These are phyloP conservation scores for Lasiosphaeria hispida DNA, from an alignment of 495 filamentous ascomycete genomes.

Conservation along the genomic window DNA sequence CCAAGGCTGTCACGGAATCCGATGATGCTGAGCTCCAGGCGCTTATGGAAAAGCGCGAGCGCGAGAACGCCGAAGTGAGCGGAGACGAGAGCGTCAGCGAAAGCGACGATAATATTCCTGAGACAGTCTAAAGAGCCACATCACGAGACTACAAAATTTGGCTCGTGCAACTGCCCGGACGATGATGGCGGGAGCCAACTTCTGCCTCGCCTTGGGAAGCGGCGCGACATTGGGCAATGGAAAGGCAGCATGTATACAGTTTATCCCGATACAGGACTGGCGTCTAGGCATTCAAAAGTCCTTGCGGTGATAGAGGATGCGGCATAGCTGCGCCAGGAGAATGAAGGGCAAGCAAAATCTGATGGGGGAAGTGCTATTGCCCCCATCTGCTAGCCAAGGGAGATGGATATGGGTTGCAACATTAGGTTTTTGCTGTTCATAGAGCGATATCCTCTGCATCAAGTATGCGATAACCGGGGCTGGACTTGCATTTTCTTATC, in stretches of 20 bases:
- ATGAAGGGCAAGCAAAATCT: too few species aligned
- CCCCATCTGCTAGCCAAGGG: too few species aligned
- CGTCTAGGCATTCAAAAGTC: constrained; percentile 21
- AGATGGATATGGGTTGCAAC: too few species aligned
- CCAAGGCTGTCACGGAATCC: constrained; percentile 97
- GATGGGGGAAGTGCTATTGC: too few species aligned
- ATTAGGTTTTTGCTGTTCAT: too few species aligned
- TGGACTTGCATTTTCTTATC: background rate
- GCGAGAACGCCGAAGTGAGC: constrained; percentile 94
- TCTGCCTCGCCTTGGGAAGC: too few species aligned
- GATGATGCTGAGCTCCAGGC: constrained; percentile 96
- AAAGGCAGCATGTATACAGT: background rate
- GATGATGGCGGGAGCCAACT: too few species aligned
- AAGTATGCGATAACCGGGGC: constrained; percentile 4
- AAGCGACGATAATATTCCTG: constrained; percentile 73
- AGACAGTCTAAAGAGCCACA: constrained; percentile 36
- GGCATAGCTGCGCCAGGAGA: too few species aligned
- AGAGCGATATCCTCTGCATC: too few species aligned
- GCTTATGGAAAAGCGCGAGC: constrained; percentile 97
- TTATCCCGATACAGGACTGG: constrained; percentile 12
- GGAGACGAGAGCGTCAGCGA: constrained; percentile 93
- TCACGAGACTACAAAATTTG: background rate
- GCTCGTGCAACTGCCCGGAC: background rate
- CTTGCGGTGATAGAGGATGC: constrained; percentile 17
- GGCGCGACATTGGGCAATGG: too few species aligned